Percentiles rank a stretch among this genome's conserved stretches.
phyloP scores from a whole-genome alignment of 2,329 filamentous ascomycete species.

The Epichloe sylvatica region DNA sequence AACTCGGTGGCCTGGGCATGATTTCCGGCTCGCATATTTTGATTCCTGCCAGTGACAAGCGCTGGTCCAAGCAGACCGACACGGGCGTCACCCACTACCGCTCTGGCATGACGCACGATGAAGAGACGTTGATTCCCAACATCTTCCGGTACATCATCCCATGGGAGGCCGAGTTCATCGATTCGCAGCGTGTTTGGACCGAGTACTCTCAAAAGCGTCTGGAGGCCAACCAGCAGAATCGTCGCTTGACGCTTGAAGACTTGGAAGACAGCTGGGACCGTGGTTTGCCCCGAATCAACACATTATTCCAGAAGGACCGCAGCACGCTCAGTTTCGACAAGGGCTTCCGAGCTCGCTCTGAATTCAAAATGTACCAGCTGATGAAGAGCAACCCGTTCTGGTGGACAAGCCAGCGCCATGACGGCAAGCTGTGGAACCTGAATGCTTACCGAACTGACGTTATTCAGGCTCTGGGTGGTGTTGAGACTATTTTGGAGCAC shows the following conservation, averaged over 20 bases:
- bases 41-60: slow-evolving; percentile 93
- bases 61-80: slow-evolving; percentile 97
- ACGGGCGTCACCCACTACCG: slow-evolving; percentile 94
- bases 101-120: slow-evolving; percentile 94
- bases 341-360: slow-evolving; percentile 84
- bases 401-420: slow-evolving; percentile 97
- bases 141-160: slow-evolving; percentile 99
- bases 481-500: slow-evolving; percentile 95
- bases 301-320: slow-evolving; percentile 94
- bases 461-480: slow-evolving; percentile 89
- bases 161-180: slow-evolving; percentile 98
- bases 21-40: slow-evolving; percentile 97
- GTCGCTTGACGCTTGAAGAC: slow-evolving; percentile 85
- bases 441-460: slow-evolving; percentile 94
- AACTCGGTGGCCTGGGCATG: slow-evolving; percentile 93
- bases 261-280: slow-evolving; percentile 98
- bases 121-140: slow-evolving; percentile 94
- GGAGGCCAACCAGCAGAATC: slow-evolving; percentile 94
- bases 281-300: slow-evolving; percentile 94
- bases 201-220: slow-evolving; percentile 97
- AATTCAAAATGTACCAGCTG: slow-evolving; percentile 96
- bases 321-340: slow-evolving; percentile 97
- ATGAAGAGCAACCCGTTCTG: slow-evolving; percentile 99
- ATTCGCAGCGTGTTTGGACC: slow-evolving; percentile 97
- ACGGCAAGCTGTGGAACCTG: slow-evolving; percentile 94